Base-by-base conservation (phyloP, 2,329 filamentous ascomycete genomes). In the Colletotrichum sp. region DNA sequence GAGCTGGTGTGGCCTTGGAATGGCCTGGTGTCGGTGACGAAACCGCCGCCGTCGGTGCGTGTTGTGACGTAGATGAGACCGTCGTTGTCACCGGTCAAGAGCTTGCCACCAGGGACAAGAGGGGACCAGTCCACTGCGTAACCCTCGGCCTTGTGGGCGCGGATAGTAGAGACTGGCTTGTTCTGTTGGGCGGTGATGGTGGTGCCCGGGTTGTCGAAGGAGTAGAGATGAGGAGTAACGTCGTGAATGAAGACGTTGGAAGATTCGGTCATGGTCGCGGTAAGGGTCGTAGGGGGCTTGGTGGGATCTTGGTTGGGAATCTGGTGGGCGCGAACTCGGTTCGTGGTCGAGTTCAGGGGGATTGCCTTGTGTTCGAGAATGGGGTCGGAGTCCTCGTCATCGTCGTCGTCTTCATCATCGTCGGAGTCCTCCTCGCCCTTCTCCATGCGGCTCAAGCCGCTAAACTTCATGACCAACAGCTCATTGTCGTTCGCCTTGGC, bases 51-150 rank as follows among this genome's bases (percentile, higher is more conserved):
- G 80, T 97, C 94, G 65, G 93, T 96, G 71, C 95, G 90, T 9
- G 95, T 95, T 2, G 96, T 98, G 74, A 93, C 88, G 84, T 95
- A 98, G 81, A 99, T 98, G 75, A 93, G 87, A 73, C 97, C 97
- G 77, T 96, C 90, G 81, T 96, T 95, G 84, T 99, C 97, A 76
- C 97, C 97, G 0, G 96, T 98, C 59, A 98, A 85, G 5, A 99
- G 91, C 84, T 96, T 97, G 73, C 96, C 96, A 61, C 92, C 90
- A 1, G 95, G 91, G 59, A 94, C 89, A 12, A 95, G 83, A 1
- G 95, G 94, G 31, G 96, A 98, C 97, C 97, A 99, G 85, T 98
- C 97, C n/a, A 99, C 85, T 0, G 95, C 97, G 83, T 98, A 99
- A 63, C 97, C 97, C 87, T 99, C 97, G 15, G 92, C 87, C 85